Conservation (phyloP, 2,329 filamentous ascomycete species). For the Akanthomyces dipterigenus region DNA sequence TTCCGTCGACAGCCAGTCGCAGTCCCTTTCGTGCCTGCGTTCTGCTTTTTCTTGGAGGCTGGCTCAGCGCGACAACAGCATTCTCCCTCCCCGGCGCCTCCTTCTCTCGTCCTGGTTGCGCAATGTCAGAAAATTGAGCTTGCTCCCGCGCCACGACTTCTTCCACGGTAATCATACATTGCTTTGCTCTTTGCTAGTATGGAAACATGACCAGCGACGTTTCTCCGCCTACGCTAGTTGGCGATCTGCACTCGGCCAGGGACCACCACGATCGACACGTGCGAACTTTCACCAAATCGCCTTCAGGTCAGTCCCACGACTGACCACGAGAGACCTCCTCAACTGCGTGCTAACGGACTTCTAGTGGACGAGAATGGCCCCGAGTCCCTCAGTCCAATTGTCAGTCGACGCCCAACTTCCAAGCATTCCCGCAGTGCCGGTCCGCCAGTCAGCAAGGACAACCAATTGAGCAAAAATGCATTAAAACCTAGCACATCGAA, state of each 20-base stretch:
- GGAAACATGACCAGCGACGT: constrained; percentile 11
- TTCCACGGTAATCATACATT: not conserved
- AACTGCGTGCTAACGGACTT: not conserved
- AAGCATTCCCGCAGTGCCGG: constrained; percentile 8
- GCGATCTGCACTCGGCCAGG: constrained; percentile 1
- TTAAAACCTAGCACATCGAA: constrained; percentile 21
- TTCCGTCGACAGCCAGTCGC: not conserved
- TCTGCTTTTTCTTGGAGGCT: not conserved
- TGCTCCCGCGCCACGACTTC: not conserved
- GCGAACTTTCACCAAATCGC: not conserved
- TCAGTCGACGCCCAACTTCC: constrained; percentile 5
- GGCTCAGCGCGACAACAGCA: not conserved
- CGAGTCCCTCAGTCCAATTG: constrained; percentile 1
- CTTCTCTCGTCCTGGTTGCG: not conserved
- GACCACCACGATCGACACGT: constrained; percentile 8
- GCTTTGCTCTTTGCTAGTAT: constrained; percentile 3
- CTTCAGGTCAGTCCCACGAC: not conserved
- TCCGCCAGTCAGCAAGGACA: constrained; percentile 20
- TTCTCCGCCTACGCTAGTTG: not conserved
- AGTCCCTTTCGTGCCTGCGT: not conserved
- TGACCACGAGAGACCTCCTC: not conserved
- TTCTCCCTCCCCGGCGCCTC: not conserved
- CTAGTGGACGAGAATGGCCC: not conserved
- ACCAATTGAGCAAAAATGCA: constrained; percentile 21
- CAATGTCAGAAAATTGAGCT: not conserved